Percentiles rank a stretch among this genome's conserved stretches.
Conservation (phyloP, 2,329 filamentous ascomycete genomes). For the Sclerotinia trifoliorum region DNA sequence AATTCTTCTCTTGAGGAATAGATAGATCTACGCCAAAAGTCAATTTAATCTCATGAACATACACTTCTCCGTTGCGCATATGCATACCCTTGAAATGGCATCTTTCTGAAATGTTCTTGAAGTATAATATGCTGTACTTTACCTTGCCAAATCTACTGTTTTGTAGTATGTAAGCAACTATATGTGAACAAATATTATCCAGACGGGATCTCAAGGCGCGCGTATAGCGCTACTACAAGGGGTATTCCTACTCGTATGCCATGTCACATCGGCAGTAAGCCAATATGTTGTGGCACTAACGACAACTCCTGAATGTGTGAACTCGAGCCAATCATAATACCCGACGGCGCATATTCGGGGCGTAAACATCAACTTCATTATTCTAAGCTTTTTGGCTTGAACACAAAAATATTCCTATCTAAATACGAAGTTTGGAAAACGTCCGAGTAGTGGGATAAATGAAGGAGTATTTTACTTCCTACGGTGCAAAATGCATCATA, state of each 20-base stretch:
- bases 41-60: constrained; percentile 39
- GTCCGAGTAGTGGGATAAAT: background rate
- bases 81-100: background rate
- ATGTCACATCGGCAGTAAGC: background rate
- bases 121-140: background rate
- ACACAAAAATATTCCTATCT: background rate
- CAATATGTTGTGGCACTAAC: background rate
- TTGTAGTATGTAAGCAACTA: background rate
- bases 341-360: background rate
- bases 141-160: background rate
- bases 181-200: background rate
- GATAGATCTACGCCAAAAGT: constrained; percentile 40
- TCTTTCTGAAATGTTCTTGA: background rate
- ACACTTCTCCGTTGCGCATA: constrained; percentile 10
- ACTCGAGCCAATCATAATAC: background rate
- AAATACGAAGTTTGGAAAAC: background rate
- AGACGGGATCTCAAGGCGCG: background rate
- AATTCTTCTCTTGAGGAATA: constrained; percentile 33
- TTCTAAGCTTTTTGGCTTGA: constrained; percentile 1
- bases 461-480: background rate
- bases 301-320: constrained; percentile 5
- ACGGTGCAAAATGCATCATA: background rate
- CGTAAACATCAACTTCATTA: background rate
- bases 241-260: background rate
- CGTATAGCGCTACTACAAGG: background rate